phyloP scores from a whole-genome alignment of 176 grass and related monocot species.

The Stipa capillata region DNA sequence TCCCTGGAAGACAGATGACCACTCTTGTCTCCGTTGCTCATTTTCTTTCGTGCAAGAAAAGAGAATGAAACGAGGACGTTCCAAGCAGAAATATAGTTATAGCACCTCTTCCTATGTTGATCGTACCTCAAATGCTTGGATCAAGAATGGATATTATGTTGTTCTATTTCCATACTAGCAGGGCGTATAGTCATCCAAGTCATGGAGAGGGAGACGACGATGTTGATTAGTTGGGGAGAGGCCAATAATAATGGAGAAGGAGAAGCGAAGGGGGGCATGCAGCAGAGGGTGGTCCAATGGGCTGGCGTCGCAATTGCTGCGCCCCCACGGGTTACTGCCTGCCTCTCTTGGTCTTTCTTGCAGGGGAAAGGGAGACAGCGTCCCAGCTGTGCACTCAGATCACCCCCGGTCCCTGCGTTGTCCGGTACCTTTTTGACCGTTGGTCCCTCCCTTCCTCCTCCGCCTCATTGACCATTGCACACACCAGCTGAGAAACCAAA shows the following conservation, averaged over 20 bases:
- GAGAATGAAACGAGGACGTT: background rate
- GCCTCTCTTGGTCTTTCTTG: slow-evolving; percentile 8
- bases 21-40: background rate
- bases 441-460: background rate
- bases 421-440: slow-evolving; percentile 11
- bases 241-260: slow-evolving; percentile 9
- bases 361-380: slow-evolving; percentile 36
- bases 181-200: background rate
- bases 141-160: background rate
- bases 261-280: background rate
- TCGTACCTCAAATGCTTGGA: background rate
- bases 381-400: background rate
- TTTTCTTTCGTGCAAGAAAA: background rate
- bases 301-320: background rate
- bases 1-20: background rate
- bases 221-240: background rate
- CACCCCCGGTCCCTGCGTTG: background rate
- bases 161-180: no score
- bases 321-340: slow-evolving; percentile 25
- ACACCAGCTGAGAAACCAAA: no score
- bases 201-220: background rate
- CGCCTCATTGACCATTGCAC: background rate
- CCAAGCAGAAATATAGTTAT: background rate
- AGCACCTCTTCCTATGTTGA: background rate
- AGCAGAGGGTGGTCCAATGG: slow-evolving; percentile 18